Evolutionary conservation across 1,284 basidiomycete genomes (phyloP).

Genomic region (Trametes pubescens): DNA sequence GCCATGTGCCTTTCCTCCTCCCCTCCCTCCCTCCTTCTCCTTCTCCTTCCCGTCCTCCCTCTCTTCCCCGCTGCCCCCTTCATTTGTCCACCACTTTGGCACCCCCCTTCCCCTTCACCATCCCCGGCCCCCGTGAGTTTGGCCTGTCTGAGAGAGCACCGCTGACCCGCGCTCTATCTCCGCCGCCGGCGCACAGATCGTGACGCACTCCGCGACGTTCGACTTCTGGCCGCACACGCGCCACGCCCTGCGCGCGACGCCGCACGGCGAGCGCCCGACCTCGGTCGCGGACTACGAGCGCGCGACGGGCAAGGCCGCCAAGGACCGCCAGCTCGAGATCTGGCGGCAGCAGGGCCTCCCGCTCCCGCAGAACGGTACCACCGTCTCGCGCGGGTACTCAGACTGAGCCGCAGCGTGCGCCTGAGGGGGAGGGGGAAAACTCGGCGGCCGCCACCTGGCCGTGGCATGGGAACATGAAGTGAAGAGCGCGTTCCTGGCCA

Average conservation of each 20-base stretch:
- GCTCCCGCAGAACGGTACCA: slow-evolving; percentile 42
- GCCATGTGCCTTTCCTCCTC: slow-evolving; percentile 8
- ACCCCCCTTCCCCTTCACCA: neutral
- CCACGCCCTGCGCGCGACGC: slow-evolving; percentile 84
- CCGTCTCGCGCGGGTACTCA: slow-evolving; percentile 64
- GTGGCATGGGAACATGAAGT: no score
- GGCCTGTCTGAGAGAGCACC: neutral
- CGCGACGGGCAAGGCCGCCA: slow-evolving; percentile 63
- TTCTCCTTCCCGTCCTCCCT: neutral
- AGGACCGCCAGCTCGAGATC: slow-evolving; percentile 70
- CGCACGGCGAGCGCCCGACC: slow-evolving; percentile 78
- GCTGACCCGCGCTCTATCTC: slow-evolving; percentile 19
- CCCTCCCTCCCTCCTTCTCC: neutral
- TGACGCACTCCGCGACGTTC: slow-evolving; percentile 80
- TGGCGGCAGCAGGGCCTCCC: slow-evolving; percentile 69
- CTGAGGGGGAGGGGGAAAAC: neutral
- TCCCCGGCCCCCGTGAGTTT: neutral
- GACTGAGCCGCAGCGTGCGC: slow-evolving; percentile 48
- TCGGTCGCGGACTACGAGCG: slow-evolving; percentile 81
- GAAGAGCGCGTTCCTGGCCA: neutral
- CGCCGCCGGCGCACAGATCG: slow-evolving; percentile 52
- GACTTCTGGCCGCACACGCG: slow-evolving; percentile 80
- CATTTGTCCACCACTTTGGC: neutral
- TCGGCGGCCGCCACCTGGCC: neutral
- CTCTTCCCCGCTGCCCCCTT: slow-evolving; percentile 1